These are phyloP conservation scores for Fraxinus floribunda DNA, from an alignment of 305 asterid genomes.

Conservation along the genomic window DNA sequence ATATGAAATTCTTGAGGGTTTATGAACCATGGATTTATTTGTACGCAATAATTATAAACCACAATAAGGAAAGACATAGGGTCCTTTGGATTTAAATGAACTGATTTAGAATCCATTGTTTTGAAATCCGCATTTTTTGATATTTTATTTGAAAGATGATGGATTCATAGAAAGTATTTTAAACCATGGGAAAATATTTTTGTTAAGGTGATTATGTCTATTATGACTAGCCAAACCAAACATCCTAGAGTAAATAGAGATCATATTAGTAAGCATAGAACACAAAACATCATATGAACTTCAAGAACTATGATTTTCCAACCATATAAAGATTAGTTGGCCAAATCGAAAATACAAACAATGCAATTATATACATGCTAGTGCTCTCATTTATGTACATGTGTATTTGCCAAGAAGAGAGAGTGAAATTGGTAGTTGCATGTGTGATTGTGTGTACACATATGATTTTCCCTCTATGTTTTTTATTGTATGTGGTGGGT, in stretches of 20 bases:
- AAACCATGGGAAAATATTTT: background rate
- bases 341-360: background rate
- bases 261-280: background rate
- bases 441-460: background rate
- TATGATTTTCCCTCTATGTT: background rate
- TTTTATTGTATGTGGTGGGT: background rate
- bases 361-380: background rate
- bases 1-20: background rate
- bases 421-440: background rate
- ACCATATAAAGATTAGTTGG: background rate
- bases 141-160: background rate
- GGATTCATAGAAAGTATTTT: background rate
- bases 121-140: background rate
- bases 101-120: background rate
- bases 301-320: background rate
- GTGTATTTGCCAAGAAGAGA: background rate
- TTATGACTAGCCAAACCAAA: background rate
- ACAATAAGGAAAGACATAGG: background rate
- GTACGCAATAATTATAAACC: background rate
- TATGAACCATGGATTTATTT: background rate
- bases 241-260: background rate
- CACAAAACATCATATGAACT: background rate
- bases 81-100: background rate
- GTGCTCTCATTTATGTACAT: background rate
- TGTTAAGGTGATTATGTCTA: background rate